A percentile compares a stretch with the other conserved stretches of the same genome.
Conservation (phyloP, 2,329 filamentous ascomycete species). For the Gyromitra esculenta region DNA sequence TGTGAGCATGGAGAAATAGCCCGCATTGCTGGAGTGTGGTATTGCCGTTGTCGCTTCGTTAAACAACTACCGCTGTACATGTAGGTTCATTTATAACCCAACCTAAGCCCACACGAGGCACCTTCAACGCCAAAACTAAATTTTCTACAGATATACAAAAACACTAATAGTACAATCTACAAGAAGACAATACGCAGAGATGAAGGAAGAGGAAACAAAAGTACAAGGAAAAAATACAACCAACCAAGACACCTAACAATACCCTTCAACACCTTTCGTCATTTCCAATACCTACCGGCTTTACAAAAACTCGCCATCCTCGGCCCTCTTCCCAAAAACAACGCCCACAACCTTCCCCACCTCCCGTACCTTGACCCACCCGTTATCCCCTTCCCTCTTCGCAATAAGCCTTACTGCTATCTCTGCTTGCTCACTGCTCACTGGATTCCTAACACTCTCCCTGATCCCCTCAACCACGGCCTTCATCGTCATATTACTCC, state of each 20-base stretch:
- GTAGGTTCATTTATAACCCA: neutral
- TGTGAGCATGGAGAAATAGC: too few relatives aligned
- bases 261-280: neutral
- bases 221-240: neutral
- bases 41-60: too few relatives aligned
- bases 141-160: slow-evolving; percentile 7
- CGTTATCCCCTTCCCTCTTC: slow-evolving; percentile 35
- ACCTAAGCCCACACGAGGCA: neutral
- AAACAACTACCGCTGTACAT: too few relatives aligned
- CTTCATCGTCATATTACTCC: slow-evolving; percentile 52
- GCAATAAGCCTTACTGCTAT: slow-evolving; percentile 51
- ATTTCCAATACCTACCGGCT: neutral
- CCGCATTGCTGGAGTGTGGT: too few relatives aligned
- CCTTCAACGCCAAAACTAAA: slow-evolving; percentile 5
- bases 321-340: slow-evolving; percentile 46
- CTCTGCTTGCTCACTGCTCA: slow-evolving; percentile 52
- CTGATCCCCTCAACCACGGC: slow-evolving; percentile 47
- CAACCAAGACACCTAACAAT: neutral
- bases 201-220: neutral
- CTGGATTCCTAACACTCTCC: slow-evolving; percentile 54
- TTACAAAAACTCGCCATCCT: slow-evolving; percentile 40
- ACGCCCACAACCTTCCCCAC: slow-evolving; percentile 50
- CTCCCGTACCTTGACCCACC: slow-evolving; percentile 50
- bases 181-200: neutral
- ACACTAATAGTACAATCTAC: neutral